These are phyloP conservation scores for Schizophyllum commune DNA, from an alignment of 1,284 basidiomycete genomes.

Conservation along the genomic window DNA sequence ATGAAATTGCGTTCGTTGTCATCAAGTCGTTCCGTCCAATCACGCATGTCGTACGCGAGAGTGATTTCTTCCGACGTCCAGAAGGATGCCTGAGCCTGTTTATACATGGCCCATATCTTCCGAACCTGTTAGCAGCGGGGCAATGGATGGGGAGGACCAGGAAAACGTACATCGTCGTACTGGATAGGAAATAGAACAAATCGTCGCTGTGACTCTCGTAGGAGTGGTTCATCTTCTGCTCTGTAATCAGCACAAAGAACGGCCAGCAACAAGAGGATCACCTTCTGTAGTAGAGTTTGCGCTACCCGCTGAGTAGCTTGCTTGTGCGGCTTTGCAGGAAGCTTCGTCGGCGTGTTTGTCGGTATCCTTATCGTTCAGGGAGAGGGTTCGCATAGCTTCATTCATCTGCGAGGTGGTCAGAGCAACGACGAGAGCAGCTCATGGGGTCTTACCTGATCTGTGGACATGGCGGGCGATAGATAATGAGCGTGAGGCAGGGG, in stretches of 20 bases:
- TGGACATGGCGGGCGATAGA: no score
- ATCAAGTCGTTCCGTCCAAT: constrained; percentile 13
- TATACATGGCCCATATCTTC: constrained; percentile 18
- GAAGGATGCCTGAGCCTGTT: constrained; percentile 14
- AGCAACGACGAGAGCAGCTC: no score
- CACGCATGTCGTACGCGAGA: constrained; percentile 11
- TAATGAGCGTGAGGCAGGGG: no score
- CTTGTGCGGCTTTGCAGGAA: no score
- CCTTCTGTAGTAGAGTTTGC: no score
- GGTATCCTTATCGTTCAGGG: no score
- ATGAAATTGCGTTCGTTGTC: constrained; percentile 14
- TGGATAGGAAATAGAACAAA: constrained; percentile 95
- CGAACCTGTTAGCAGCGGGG: not conserved
- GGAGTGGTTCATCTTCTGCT: constrained; percentile 72
- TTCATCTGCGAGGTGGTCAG: no score
- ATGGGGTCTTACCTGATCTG: no score
- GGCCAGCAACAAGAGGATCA: no score
- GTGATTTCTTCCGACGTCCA: constrained; percentile 20
- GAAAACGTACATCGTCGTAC: constrained; percentile 72
- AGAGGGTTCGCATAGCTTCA: no score
- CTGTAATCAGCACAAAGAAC: constrained; percentile 1
- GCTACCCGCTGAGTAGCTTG: no score
- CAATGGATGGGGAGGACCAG: not conserved
- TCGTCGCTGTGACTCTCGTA: constrained; percentile 73
- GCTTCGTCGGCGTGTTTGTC: no score